A percentile compares a stretch with the other conserved stretches of the same genome.
Evolutionary conservation across 23 red algal species (phyloP).

Genomic region (Cyanidiococcus yangmingshanensis): DNA sequence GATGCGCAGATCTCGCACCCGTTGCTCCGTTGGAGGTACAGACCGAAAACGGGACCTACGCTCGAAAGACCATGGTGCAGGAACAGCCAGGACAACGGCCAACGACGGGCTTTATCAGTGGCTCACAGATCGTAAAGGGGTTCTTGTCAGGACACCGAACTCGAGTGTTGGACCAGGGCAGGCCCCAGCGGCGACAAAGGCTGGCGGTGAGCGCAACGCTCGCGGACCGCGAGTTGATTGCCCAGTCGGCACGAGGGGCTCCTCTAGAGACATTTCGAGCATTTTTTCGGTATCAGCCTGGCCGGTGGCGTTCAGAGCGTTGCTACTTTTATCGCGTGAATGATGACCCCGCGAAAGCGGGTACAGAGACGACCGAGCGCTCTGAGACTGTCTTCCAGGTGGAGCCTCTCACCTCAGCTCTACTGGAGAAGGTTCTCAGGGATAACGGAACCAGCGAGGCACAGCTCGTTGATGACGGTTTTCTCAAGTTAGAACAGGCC

Average conservation of each 20-base stretch:
- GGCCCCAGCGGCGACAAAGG: background rate
- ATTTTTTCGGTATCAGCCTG: conserved; percentile 9
- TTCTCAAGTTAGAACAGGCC: background rate
- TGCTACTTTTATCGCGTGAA: conserved; percentile 17
- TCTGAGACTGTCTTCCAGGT: background rate
- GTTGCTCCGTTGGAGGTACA: no score
- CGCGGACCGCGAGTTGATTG: background rate
- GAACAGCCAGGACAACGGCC: no score
- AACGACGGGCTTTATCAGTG: no score
- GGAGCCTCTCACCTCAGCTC: background rate
- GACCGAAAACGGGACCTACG: no score
- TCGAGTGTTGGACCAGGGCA: no score
- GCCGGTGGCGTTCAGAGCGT: background rate
- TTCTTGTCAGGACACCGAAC: no score
- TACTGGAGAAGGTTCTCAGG: background rate
- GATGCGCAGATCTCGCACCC: no score
- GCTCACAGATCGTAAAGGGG: no score
- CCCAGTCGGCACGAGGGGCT: background rate
- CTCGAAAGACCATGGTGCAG: no score
- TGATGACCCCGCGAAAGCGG: background rate
- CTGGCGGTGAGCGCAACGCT: background rate
- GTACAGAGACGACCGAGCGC: background rate
- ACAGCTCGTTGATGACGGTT: background rate
- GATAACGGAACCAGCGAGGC: conserved; percentile 4
- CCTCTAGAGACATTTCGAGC: background rate